A percentile compares a stretch with the other conserved stretches of the same genome.
Evolutionary conservation across 148 eudicot genomes (phyloP).

Genomic region (Spergularia bocconei): DNA sequence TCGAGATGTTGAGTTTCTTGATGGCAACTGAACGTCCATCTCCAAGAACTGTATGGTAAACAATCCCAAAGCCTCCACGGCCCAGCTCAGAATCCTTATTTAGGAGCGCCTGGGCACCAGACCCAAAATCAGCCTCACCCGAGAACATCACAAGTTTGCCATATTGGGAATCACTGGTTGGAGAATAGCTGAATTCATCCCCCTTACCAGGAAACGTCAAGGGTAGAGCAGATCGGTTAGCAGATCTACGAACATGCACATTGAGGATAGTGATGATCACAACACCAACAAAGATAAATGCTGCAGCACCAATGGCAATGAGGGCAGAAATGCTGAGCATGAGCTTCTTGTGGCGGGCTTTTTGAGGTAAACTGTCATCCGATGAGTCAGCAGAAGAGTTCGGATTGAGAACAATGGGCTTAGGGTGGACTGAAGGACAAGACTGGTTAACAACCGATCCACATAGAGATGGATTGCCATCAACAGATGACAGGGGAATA

Average conservation of each 20-base stretch:
- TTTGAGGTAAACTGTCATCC: slow-evolving; percentile 32
- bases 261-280: slow-evolving; percentile 68
- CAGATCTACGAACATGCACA: slow-evolving; percentile 52
- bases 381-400: slow-evolving; percentile 54
- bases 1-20: slow-evolving; percentile 71
- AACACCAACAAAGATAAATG: slow-evolving; percentile 79
- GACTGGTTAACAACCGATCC: slow-evolving; percentile 73
- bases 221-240: slow-evolving; percentile 42
- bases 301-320: slow-evolving; percentile 83
- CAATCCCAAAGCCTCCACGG: slow-evolving; percentile 85
- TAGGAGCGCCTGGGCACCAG: slow-evolving; percentile 68
- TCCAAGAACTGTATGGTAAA: slow-evolving; percentile 57
- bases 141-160: slow-evolving; percentile 97
- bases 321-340: slow-evolving; percentile 79
- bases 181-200: slow-evolving; percentile 62
- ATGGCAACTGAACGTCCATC: slow-evolving; percentile 77
- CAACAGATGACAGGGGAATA: slow-evolving; percentile 69
- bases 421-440: slow-evolving; percentile 86
- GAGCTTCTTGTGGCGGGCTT: slow-evolving; percentile 50
- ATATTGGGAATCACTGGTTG: slow-evolving; percentile 56
- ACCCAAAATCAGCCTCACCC: slow-evolving; percentile 64
- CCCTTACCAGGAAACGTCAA: slow-evolving; percentile 45
- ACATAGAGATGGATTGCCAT: slow-evolving; percentile 73
- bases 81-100: slow-evolving; percentile 73
- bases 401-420: slow-evolving; percentile 91